Conservation (phyloP, 2,329 filamentous ascomycete genomes). For the Colletotrichum echinochloae region DNA sequence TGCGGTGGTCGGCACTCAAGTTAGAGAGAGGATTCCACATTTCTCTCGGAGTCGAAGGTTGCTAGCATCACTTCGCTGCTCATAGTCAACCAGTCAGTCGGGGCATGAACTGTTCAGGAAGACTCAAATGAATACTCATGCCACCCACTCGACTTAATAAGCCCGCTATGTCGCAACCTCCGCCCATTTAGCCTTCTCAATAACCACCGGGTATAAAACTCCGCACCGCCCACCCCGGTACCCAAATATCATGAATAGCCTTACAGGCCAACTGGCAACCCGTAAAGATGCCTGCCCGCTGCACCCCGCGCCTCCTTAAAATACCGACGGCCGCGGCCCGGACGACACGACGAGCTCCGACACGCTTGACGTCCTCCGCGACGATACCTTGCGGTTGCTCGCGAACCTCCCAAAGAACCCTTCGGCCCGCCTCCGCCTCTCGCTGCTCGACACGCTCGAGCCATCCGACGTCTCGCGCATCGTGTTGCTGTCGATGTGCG, state of each 20-base stretch:
- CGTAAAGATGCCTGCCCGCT: background rate
- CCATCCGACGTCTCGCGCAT: conserved; percentile 53
- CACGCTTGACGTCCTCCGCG: conserved; percentile 49
- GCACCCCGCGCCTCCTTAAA: background rate
- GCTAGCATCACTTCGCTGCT: background rate
- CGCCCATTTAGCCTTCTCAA: background rate
- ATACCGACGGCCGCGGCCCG: conserved; percentile 28
- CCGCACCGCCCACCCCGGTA: background rate
- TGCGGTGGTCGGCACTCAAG: background rate
- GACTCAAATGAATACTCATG: background rate
- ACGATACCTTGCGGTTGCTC: conserved; percentile 48
- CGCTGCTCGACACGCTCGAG: conserved; percentile 49
- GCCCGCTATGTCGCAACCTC: background rate
- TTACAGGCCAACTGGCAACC: background rate
- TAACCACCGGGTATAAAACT: conserved; percentile 26
- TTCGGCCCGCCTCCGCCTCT: conserved; percentile 48
- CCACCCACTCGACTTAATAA: background rate
- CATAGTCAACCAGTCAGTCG: background rate
- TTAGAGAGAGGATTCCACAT: background rate
- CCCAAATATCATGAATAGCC: background rate
- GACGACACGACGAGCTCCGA: conserved; percentile 42
- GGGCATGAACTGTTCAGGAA: background rate
- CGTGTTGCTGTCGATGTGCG: conserved; percentile 60
- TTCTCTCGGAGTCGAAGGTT: background rate
- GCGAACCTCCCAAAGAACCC: conserved; percentile 51